phyloP scores from a whole-genome alignment of 139 green algal genomes.

The Edaphochlamys debaryana region DNA sequence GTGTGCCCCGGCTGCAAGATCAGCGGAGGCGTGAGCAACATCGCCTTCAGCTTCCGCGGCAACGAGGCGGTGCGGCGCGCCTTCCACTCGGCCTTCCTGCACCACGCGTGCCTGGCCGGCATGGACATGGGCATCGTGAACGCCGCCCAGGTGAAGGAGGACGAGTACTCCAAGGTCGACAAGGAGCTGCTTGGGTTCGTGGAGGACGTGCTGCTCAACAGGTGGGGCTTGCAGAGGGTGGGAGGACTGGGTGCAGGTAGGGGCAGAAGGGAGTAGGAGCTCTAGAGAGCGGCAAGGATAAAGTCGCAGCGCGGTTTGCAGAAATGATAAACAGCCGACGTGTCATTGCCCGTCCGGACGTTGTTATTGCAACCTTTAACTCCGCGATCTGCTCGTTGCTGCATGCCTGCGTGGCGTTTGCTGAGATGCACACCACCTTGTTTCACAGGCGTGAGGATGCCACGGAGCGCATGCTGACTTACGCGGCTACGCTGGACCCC shows the following conservation, averaged over 20 bases:
- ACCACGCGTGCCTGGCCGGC: conserved; percentile 93
- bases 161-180: conserved; percentile 97
- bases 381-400: too few species aligned
- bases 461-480: conserved; percentile 97
- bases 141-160: conserved; percentile 89
- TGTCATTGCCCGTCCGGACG: too few species aligned
- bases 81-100: conserved; percentile 95
- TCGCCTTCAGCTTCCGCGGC: conserved; percentile 98
- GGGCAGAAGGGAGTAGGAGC: not conserved
- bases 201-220: conserved; percentile 98
- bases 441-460: conserved; percentile 84
- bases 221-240: too few species aligned
- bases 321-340: too few species aligned
- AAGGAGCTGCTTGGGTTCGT: conserved; percentile 97
- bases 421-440: too few species aligned
- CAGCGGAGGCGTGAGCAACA: conserved; percentile 97
- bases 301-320: too few species aligned
- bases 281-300: not conserved
- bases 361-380: too few species aligned
- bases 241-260: not conserved
- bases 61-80: conserved; percentile 94
- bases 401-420: too few species aligned
- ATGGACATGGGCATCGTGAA: conserved; percentile 99
- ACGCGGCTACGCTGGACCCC: conserved; percentile 89
- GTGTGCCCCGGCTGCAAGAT: conserved; percentile 96